phyloP scores from a whole-genome alignment of 2,329 filamentous ascomycete genomes.

The Penicillium sp. region DNA sequence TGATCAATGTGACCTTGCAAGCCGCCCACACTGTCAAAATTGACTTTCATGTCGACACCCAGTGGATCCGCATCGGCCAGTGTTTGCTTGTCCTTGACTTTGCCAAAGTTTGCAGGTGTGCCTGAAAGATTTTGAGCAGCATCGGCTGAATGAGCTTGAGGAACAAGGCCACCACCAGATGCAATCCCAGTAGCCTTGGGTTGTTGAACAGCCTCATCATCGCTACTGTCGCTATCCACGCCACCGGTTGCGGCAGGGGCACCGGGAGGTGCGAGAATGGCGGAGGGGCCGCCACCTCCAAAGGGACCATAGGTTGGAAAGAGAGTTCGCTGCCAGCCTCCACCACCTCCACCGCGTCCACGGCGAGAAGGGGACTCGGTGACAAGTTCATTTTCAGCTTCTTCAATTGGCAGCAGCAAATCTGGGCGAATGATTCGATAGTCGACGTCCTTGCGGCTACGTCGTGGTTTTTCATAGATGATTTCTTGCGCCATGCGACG shows the following conservation, averaged over 20 bases:
- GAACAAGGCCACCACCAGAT: conserved; percentile 53
- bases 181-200: conserved; percentile 60
- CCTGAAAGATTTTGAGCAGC: conserved; percentile 55
- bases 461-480: conserved; percentile 49
- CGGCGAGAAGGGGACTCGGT: conserved; percentile 67
- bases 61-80: conserved; percentile 92
- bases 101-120: conserved; percentile 80
- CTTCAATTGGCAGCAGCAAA: conserved; percentile 66
- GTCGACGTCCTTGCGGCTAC: conserved; percentile 67
- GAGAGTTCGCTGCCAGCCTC: conserved; percentile 71
- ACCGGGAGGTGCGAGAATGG: conserved; percentile 72
- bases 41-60: conserved; percentile 86
- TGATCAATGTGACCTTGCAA: conserved; percentile 92
- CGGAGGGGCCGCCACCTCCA: conserved; percentile 70
- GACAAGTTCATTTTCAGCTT: conserved; percentile 62
- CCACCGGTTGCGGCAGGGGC: conserved; percentile 66
- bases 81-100: conserved; percentile 87
- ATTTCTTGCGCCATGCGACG: conserved; percentile 37
- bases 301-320: conserved; percentile 93
- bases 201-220: conserved; percentile 77
- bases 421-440: conserved; percentile 83
- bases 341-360: conserved; percentile 60
- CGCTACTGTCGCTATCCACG: conserved; percentile 92
- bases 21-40: conserved; percentile 91
- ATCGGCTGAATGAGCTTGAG: conserved; percentile 55